Evolutionary conservation across 2,329 filamentous ascomycete species (phyloP), one percentile per base, ranked within the genome.

Genomic region (Colletotrichum theobromicola): DNA sequence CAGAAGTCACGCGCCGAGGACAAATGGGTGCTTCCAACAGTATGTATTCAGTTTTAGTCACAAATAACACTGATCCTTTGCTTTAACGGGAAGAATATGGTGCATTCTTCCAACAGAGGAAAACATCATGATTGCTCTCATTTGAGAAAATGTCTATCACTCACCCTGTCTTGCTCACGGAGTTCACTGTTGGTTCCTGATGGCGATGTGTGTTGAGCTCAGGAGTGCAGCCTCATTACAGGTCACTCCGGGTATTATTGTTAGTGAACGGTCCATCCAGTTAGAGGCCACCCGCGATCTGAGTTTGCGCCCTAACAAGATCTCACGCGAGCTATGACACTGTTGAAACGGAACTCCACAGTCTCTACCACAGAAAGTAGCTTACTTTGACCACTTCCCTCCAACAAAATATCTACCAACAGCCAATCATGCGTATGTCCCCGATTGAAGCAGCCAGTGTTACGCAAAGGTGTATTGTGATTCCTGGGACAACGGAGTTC

Each of bases 101-200:
- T 46, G 42, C 18, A 2, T 21, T 46, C 10, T 10, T 3, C 18
- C 1, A 0, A 0, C 12, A 4, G 10, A 46, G 12, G 10, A 46
- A 21, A n/a, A n/a, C n/a, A n/a, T n/a, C n/a, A n/a, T n/a, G 12
- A 32, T 32, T 21, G 37, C 37, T 46, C n/a, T 10, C 1, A 46
- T 46, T 1, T 18, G 37, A 10, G 18, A 18, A 10, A 12, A 10
- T n/a, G 42, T 3, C 5, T 2, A 4, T 7, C 6, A 46, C 42
- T 21, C 18, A 46, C 42, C 0, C 1, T 46, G 42, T n/a, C 42
- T 46, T 46, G n/a, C 42, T 46, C 16, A 12, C 21, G 18, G 0
- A n/a, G 42, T 0, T 46, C n/a, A n/a, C n/a, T n/a, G n/a, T n/a
- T n/a, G n/a, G n/a, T n/a, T n/a, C n/a, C n/a, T n/a, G n/a, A n/a